Evolutionary conservation across 2,329 filamentous ascomycete species (phyloP).

Genomic region (Phialocephala sp.): DNA sequence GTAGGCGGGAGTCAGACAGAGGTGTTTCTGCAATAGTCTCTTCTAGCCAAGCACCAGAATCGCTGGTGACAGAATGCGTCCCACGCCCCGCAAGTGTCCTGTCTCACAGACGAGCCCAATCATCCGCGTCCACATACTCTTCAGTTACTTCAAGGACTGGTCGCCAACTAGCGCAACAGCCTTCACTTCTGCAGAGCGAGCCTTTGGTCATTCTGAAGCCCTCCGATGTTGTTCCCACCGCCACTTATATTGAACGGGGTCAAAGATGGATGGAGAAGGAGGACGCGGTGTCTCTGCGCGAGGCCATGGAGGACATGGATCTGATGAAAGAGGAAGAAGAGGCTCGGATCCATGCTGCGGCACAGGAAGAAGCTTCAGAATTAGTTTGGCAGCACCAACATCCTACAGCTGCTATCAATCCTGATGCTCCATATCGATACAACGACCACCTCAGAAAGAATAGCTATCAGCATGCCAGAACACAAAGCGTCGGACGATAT

Average conservation of each 20-base stretch:
- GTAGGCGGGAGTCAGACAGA: constrained; percentile 42
- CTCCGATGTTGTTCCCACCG: constrained; percentile 66
- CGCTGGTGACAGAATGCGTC: constrained; percentile 29
- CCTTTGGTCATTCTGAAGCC: constrained; percentile 54
- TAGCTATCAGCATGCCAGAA: constrained; percentile 71
- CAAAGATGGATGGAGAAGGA: constrained; percentile 83
- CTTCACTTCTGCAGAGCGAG: constrained; percentile 13
- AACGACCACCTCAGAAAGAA: constrained; percentile 71
- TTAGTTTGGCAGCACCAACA: constrained; percentile 79
- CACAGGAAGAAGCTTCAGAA: constrained; percentile 78
- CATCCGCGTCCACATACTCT: constrained; percentile 39
- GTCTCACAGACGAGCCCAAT: constrained; percentile 40
- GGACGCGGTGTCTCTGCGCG: constrained; percentile 71
- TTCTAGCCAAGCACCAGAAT: constrained; percentile 24
- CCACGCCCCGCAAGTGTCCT: constrained; percentile 39
- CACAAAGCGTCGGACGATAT: constrained; percentile 61
- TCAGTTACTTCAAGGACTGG: constrained; percentile 40
- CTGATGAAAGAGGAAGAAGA: constrained; percentile 62
- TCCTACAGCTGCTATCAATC: constrained; percentile 57
- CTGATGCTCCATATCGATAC: constrained; percentile 71
- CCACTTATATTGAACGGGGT: constrained; percentile 75
- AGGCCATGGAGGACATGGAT: constrained; percentile 77
- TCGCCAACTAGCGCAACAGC: constrained; percentile 38
- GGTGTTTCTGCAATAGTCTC: constrained; percentile 44
- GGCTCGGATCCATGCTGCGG: constrained; percentile 68